phyloP scores from a whole-genome alignment of 129 eudicot species.

The Escallonia rubra region DNA sequence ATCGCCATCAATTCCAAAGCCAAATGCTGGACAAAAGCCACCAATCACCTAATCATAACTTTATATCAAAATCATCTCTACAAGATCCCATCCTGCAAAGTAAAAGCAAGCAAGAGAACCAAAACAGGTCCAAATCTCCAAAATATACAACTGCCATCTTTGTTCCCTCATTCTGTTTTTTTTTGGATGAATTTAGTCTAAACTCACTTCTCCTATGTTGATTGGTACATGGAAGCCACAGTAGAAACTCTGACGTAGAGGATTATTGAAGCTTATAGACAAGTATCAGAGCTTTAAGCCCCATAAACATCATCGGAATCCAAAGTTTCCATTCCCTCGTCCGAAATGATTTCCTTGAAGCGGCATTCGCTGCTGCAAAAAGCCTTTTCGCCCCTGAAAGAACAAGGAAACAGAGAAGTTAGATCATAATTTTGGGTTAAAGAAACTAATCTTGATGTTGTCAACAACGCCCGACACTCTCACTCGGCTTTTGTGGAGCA shows the following conservation, averaged over 20 bases:
- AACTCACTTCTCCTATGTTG: conserved; percentile 1
- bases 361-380: conserved; percentile 80
- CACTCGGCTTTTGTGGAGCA: too few species aligned
- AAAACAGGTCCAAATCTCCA: conserved; percentile 12
- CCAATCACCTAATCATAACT: conserved; percentile 7
- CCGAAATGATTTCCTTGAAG: conserved; percentile 36
- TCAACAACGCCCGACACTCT: too few species aligned
- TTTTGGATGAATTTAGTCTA: conserved; percentile 2
- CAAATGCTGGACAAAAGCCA: conserved; percentile 2
- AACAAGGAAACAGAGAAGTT: not conserved
- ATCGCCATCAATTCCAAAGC: not conserved
- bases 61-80: conserved; percentile 4
- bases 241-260: not conserved
- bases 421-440: too few species aligned
- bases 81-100: not conserved
- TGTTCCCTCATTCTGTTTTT: conserved; percentile 1
- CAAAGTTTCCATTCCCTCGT: conserved; percentile 29
- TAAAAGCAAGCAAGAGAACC: conserved; percentile 1
- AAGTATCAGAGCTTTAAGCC: not conserved
- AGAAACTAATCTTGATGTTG: too few species aligned
- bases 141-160: conserved; percentile 1
- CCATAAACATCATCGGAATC: conserved; percentile 18
- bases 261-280: not conserved
- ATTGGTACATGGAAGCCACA: not conserved
- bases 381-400: conserved; percentile 74